phyloP scores from a whole-genome alignment of 176 grass and related monocot species.

The Tillandsia fasciculata region DNA sequence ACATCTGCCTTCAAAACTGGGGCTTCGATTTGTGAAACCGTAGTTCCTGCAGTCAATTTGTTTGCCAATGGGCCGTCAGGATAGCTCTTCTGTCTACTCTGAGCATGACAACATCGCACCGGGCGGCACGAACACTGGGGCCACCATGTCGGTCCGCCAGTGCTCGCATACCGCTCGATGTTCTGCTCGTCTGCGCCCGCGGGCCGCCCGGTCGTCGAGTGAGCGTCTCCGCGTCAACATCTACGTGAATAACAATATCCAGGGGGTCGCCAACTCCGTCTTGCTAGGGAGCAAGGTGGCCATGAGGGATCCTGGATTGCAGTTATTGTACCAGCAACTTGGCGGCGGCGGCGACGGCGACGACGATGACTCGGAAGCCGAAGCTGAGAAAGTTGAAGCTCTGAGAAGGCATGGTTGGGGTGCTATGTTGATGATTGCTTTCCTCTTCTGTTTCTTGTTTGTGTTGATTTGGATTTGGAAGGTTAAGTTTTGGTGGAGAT shows the following conservation, averaged over 20 bases:
- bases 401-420: not conserved
- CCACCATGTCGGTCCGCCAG: conserved; percentile 16
- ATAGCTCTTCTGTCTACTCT: conserved; percentile 25
- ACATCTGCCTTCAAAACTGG: not conserved
- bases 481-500: not conserved
- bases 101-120: conserved; percentile 20
- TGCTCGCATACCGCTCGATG: not conserved
- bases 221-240: conserved; percentile 40
- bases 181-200: not conserved
- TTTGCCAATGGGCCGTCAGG: conserved; percentile 12
- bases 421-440: not conserved
- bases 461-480: not conserved
- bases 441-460: not conserved
- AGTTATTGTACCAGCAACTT: conserved; percentile 11
- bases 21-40: not conserved
- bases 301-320: conserved; percentile 40
- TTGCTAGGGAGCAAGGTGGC: conserved; percentile 65
- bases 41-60: not conserved
- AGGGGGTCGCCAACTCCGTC: conserved; percentile 83
- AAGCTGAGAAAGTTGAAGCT: not conserved
- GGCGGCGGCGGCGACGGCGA: too few relatives aligned
- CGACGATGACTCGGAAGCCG: not conserved
- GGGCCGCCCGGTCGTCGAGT: conserved; percentile 1
- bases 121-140: conserved; percentile 23
- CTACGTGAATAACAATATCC: conserved; percentile 68